Conservation (phyloP, 179 eudicot genomes). For the Vitellaria paradoxa region DNA sequence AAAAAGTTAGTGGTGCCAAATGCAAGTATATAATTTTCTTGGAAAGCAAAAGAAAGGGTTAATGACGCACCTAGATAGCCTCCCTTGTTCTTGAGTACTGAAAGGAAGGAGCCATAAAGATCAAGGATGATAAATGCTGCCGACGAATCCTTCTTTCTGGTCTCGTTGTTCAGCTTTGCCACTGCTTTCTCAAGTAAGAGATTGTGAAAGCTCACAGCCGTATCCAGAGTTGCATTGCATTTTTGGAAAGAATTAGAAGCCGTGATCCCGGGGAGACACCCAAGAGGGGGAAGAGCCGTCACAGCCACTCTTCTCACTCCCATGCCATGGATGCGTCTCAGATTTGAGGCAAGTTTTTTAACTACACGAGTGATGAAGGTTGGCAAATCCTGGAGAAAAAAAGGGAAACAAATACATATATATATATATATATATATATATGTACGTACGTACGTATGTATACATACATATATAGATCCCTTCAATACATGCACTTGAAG, state of each 20-base stretch:
- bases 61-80: too few species aligned
- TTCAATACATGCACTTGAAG: too few species aligned
- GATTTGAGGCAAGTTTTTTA: constrained; percentile 34
- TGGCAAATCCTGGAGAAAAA: constrained; percentile 30
- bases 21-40: too few species aligned
- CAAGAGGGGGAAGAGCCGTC: constrained; percentile 51
- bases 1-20: too few species aligned
- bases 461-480: too few species aligned
- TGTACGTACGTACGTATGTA: too few species aligned
- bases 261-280: constrained; percentile 57
- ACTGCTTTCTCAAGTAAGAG: constrained; percentile 37
- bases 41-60: too few species aligned
- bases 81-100: constrained; percentile 32
- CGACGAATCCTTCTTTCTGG: background rate
- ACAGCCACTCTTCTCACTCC: constrained; percentile 55
- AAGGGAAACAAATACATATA: too few species aligned
- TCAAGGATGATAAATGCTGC: constrained; percentile 38
- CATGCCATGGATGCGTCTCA: constrained; percentile 36
- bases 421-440: background rate
- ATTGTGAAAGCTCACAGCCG: constrained; percentile 49
- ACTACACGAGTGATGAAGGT: constrained; percentile 42
- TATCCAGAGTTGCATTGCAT: constrained; percentile 49
- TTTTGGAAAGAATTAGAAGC: constrained; percentile 27
- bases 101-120: constrained; percentile 44
- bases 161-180: constrained; percentile 38